These are phyloP conservation scores for Pythium apleroticum DNA, from an alignment of 352 stramenopile species.

Conservation along the genomic window DNA sequence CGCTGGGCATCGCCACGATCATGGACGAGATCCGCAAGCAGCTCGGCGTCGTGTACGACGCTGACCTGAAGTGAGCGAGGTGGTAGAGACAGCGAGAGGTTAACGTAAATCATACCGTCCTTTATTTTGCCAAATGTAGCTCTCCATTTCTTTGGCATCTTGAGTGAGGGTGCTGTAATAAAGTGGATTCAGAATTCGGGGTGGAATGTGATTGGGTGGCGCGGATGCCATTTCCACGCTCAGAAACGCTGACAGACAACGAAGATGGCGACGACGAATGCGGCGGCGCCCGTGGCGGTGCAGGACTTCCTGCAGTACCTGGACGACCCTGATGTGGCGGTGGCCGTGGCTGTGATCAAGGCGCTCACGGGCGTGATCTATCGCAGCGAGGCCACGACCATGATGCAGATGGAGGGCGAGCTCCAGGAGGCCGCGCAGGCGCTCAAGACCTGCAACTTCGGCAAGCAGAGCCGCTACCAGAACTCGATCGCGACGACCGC, in stretches of 20 bases:
- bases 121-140: conserved; percentile 8
- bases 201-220: conserved; percentile 22
- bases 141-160: not conserved
- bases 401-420: conserved; percentile 95
- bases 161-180: conserved; percentile 17
- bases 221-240: not conserved
- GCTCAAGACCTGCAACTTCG: conserved; percentile 56
- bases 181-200: conserved; percentile 14
- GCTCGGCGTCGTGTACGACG: conserved; percentile 58
- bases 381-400: conserved; percentile 90
- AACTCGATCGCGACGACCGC: conserved; percentile 90
- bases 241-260: not conserved
- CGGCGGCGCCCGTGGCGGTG: conserved; percentile 42
- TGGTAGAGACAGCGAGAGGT: not conserved
- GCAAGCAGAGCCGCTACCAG: conserved; percentile 50
- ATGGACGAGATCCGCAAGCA: conserved; percentile 73
- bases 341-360: conserved; percentile 94
- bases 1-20: conserved; percentile 57
- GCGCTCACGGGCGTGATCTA: conserved; percentile 91
- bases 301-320: conserved; percentile 75
- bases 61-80: conserved; percentile 27
- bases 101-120: conserved; percentile 13
- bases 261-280: conserved; percentile 5
- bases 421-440: conserved; percentile 83
- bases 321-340: conserved; percentile 76